phyloP scores from a whole-genome alignment of 495 filamentous ascomycete genomes.

The Podospora pseudopauciseta region DNA sequence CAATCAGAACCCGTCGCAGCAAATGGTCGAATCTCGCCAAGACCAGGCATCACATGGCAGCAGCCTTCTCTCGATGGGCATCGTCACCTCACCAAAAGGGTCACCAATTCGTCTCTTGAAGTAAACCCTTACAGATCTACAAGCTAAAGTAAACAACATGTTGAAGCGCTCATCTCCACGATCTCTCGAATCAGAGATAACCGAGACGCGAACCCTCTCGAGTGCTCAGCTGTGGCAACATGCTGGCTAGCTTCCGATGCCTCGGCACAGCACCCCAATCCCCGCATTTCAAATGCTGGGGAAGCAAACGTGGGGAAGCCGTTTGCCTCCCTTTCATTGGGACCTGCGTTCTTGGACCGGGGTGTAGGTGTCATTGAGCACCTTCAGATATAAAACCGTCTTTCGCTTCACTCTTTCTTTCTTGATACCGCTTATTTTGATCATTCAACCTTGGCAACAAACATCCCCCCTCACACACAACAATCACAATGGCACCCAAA shows the following conservation, averaged over 20 bases:
- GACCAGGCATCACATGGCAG: not conserved
- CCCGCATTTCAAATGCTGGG: constrained; percentile 1
- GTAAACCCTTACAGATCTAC: not conserved
- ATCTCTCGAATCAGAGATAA: not conserved
- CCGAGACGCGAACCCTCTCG: not conserved
- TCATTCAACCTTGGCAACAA: not conserved
- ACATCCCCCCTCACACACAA: not conserved
- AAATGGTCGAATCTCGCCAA: not conserved
- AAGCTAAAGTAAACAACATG: not conserved
- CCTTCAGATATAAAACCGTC: constrained; percentile 1
- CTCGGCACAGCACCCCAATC: not conserved
- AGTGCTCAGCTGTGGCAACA: not conserved
- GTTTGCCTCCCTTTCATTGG: too few species aligned
- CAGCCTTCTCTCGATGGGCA: not conserved
- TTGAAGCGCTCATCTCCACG: not conserved
- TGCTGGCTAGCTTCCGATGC: not conserved
- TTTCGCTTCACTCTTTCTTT: not conserved
- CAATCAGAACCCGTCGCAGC: not conserved
- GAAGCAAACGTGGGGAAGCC: constrained; percentile 3
- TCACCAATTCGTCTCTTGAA: not conserved
- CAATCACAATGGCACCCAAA: constrained; percentile 41
- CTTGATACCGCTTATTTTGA: not conserved
- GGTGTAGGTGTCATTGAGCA: not conserved
- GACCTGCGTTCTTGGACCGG: not conserved
- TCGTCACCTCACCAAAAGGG: not conserved